Evolutionary conservation across 1,139 yeast species (phyloP).

Genomic region (Entelexis sorbosivorans): DNA sequence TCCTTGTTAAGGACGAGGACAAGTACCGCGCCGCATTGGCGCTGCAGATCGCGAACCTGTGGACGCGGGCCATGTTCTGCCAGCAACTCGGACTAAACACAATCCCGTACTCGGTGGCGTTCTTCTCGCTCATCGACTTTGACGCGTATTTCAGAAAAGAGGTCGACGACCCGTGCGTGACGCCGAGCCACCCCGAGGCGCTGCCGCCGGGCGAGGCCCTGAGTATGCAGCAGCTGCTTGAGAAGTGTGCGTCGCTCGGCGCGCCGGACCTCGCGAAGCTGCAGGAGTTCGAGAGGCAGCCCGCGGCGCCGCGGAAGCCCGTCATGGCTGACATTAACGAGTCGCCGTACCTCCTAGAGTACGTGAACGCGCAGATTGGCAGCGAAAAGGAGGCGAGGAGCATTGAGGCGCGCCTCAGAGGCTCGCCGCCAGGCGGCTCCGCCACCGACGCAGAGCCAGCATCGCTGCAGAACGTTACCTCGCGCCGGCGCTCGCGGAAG

Average conservation of each 20-base stretch:
- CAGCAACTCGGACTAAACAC: constrained; percentile 84
- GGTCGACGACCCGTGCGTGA: constrained; percentile 74
- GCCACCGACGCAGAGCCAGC: too few relatives aligned
- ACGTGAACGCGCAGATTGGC: constrained; percentile 25
- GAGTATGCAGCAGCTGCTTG: constrained; percentile 46
- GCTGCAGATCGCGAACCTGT: constrained; percentile 75
- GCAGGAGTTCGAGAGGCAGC: constrained; percentile 13
- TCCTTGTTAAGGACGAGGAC: constrained; percentile 62
- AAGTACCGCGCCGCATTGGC: constrained; percentile 67
- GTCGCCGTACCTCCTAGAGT: constrained; percentile 20
- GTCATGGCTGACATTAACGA: constrained; percentile 20
- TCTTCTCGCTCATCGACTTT: constrained; percentile 86
- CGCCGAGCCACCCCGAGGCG: constrained; percentile 70
- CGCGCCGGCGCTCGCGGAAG: not conserved
- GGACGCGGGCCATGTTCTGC: constrained; percentile 96
- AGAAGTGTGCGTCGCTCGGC: constrained; percentile 26
- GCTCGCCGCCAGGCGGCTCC: not conserved
- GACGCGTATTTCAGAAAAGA: constrained; percentile 84
- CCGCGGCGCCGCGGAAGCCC: constrained; percentile 22
- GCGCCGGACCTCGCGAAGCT: not conserved
- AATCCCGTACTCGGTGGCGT: constrained; percentile 90
- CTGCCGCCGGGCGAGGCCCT: constrained; percentile 73
- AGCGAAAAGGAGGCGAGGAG: constrained; percentile 11
- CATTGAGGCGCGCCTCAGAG: constrained; percentile 10
- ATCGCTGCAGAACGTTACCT: not conserved